Evolutionary conservation across 768 basidiomycete genomes (phyloP).

Genomic region (Macrolepiota dolichaula): DNA sequence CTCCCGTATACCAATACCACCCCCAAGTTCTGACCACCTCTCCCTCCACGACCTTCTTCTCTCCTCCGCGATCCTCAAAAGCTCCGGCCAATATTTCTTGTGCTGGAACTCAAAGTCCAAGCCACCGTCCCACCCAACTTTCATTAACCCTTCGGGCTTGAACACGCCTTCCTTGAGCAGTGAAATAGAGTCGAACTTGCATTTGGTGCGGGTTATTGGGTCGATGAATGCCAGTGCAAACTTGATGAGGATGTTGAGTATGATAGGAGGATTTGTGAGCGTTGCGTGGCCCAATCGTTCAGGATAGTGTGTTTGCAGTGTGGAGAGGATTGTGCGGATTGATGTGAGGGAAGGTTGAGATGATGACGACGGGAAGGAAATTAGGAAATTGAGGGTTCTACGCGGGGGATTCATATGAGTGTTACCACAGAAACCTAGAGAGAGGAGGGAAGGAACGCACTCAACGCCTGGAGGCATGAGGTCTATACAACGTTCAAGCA

Average conservation of each 20-base stretch:
- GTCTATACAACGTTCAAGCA: constrained; percentile 73
- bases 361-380: constrained; percentile 72
- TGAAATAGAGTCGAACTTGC: constrained; percentile 70
- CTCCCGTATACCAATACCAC: constrained; percentile 67
- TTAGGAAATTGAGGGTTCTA: constrained; percentile 67
- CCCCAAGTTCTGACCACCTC: constrained; percentile 72
- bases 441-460: constrained; percentile 36
- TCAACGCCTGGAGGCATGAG: constrained; percentile 82
- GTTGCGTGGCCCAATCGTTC: constrained; percentile 77
- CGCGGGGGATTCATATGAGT: too few relatives aligned
- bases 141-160: constrained; percentile 65
- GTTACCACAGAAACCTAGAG: neutral
- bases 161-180: constrained; percentile 62
- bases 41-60: constrained; percentile 46
- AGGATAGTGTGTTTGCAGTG: constrained; percentile 81
- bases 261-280: constrained; percentile 76
- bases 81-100: constrained; percentile 68
- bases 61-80: constrained; percentile 53
- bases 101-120: constrained; percentile 71
- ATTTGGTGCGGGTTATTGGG: constrained; percentile 72
- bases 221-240: constrained; percentile 80
- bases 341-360: constrained; percentile 50
- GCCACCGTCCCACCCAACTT: constrained; percentile 62
- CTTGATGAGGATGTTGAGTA: constrained; percentile 72
- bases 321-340: constrained; percentile 48